phyloP scores from a whole-genome alignment of 2,329 filamentous ascomycete genomes.

The Colletotrichum eleusines region DNA sequence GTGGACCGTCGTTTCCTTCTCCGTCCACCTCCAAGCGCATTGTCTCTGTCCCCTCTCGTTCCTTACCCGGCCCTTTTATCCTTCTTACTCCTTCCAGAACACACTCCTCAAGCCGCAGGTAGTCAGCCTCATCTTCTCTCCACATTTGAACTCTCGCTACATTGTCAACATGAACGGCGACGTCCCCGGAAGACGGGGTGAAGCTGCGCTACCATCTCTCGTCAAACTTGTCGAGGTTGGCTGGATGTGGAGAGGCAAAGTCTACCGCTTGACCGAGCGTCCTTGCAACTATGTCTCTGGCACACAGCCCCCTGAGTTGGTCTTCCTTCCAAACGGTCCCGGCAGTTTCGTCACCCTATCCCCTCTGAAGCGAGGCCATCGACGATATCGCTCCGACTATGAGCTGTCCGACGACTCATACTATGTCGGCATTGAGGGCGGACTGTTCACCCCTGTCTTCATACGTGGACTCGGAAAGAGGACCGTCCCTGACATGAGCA shows the following conservation, averaged over 20 bases:
- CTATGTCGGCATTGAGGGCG: conserved; percentile 6
- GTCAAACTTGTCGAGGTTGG: neutral
- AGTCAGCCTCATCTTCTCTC: too few relatives aligned
- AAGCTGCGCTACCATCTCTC: neutral
- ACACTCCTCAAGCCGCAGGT: neutral
- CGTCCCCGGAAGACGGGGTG: neutral
- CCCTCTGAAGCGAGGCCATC: neutral
- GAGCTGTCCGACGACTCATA: neutral
- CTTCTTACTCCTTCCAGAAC: neutral
- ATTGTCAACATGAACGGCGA: neutral
- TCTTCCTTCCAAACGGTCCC: neutral
- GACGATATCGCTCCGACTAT: neutral
- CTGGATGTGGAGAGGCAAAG: neutral
- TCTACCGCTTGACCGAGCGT: neutral
- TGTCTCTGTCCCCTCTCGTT: neutral
- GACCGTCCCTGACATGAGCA: neutral
- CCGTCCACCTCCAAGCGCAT: too few relatives aligned
- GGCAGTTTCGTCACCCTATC: neutral
- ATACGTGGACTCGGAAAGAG: neutral
- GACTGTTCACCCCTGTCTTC: neutral
- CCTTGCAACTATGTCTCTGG: neutral
- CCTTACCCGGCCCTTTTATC: neutral
- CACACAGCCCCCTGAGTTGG: neutral
- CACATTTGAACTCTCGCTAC: neutral
- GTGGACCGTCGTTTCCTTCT: neutral